phyloP scores from a whole-genome alignment of 805 yeast species.

The Alloascoidea africana region DNA sequence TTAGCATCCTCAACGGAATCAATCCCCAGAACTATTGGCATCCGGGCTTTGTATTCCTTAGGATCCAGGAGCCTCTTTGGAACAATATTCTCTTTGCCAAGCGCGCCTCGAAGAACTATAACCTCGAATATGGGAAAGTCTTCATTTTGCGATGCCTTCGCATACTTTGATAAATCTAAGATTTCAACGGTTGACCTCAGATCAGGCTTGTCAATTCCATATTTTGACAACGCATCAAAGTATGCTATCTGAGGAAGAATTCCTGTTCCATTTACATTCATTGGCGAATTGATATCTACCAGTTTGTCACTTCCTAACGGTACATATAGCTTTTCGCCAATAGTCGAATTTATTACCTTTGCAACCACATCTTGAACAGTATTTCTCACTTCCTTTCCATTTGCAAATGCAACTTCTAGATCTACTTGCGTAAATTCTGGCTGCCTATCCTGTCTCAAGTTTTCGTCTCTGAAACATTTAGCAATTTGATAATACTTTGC shows the following conservation, averaged over 20 bases:
- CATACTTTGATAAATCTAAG: slow-evolving; percentile 27
- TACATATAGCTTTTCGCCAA: slow-evolving; percentile 16
- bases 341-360: slow-evolving; percentile 37
- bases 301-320: slow-evolving; percentile 12
- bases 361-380: slow-evolving; percentile 45
- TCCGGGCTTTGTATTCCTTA: slow-evolving; percentile 35
- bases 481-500: slow-evolving; percentile 82
- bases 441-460: slow-evolving; percentile 85
- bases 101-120: slow-evolving; percentile 41
- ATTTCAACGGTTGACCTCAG: slow-evolving; percentile 48
- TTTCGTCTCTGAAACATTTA: slow-evolving; percentile 92
- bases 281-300: slow-evolving; percentile 7
- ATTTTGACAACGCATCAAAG: slow-evolving; percentile 48
- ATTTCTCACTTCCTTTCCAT: slow-evolving; percentile 46
- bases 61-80: slow-evolving; percentile 15
- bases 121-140: slow-evolving; percentile 64
- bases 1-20: slow-evolving; percentile 21
- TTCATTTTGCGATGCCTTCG: slow-evolving; percentile 19
- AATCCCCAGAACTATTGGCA: slow-evolving; percentile 42
- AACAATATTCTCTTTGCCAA: slow-evolving; percentile 16
- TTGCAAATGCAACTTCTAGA: slow-evolving; percentile 80
- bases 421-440: slow-evolving; percentile 98
- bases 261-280: slow-evolving; percentile 3
- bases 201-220: slow-evolving; percentile 94
- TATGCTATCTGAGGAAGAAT: slow-evolving; percentile 39